Evolutionary conservation across 768 basidiomycete species (phyloP).

Genomic region (Cubamyces lactineus): DNA sequence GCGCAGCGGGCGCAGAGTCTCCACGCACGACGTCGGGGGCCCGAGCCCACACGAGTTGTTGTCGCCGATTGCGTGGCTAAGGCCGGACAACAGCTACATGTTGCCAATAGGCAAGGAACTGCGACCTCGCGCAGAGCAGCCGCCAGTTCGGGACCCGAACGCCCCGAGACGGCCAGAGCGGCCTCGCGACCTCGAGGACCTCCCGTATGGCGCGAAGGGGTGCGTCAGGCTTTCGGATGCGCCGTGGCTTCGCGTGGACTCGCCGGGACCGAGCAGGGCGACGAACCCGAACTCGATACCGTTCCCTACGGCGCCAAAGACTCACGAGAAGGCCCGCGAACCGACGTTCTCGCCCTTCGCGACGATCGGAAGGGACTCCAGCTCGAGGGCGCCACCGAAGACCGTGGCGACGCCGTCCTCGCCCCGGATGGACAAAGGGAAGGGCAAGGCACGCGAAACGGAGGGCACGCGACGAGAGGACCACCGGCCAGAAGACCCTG

Average conservation of each 20-base stretch:
- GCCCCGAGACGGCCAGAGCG: slow-evolving; percentile 13
- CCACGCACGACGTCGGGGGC: slow-evolving; percentile 14
- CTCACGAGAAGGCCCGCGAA: neutral
- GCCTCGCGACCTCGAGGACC: slow-evolving; percentile 12
- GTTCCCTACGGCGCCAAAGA: neutral
- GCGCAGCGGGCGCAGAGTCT: slow-evolving; percentile 5
- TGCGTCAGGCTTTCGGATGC: neutral
- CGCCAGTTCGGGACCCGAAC: slow-evolving; percentile 5
- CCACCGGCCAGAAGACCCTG: neutral
- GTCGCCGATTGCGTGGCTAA: neutral
- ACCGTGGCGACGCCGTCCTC: no score
- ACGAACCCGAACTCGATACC: neutral
- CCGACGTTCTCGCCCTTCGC: neutral
- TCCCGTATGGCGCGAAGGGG: slow-evolving; percentile 18
- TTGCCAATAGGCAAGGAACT: neutral
- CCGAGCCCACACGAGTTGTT: slow-evolving; percentile 1
- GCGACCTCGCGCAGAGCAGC: slow-evolving; percentile 4
- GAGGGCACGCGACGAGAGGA: neutral
- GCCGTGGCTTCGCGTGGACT: neutral
- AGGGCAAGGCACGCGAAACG: neutral
- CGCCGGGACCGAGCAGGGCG: neutral
- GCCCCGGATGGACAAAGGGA: neutral
- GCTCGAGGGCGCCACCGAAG: no score
- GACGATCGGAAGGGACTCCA: neutral
- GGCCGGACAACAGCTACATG: neutral